Conservation (phyloP, 2,329 filamentous ascomycete genomes). For the Colletotrichum sp. region DNA sequence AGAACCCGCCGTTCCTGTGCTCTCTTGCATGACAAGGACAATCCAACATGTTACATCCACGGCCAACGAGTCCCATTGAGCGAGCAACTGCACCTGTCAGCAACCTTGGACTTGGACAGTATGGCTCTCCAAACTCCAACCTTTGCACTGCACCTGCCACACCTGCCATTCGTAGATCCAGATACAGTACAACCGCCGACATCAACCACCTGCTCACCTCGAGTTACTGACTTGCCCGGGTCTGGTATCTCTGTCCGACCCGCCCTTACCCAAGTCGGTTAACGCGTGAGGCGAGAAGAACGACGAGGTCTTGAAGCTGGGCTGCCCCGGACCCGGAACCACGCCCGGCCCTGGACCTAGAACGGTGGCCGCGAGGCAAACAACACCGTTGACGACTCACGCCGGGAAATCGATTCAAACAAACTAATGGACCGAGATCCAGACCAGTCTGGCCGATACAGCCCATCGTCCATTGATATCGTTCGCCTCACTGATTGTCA, state of each 20-base stretch:
- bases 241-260: constrained; percentile 3
- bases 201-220: not conserved
- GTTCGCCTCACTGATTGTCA: not conserved
- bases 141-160: not conserved
- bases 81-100: not conserved
- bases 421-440: constrained; percentile 1
- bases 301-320: not conserved
- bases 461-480: not conserved
- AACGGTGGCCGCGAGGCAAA: constrained; percentile 1
- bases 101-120: not conserved
- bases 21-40: not conserved
- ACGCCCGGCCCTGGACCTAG: not conserved
- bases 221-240: not conserved
- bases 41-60: not conserved
- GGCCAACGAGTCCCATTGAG: not conserved
- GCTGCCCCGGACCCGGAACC: not conserved
- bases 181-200: not conserved
- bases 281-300: not conserved
- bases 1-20: not conserved
- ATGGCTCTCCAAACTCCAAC: not conserved
- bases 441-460: not conserved
- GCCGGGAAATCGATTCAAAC: not conserved
- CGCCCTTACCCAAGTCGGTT: not conserved
- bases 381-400: not conserved
- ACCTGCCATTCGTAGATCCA: not conserved